Conservation (phyloP, 805 yeast species). For the Pichia cabralensis region DNA sequence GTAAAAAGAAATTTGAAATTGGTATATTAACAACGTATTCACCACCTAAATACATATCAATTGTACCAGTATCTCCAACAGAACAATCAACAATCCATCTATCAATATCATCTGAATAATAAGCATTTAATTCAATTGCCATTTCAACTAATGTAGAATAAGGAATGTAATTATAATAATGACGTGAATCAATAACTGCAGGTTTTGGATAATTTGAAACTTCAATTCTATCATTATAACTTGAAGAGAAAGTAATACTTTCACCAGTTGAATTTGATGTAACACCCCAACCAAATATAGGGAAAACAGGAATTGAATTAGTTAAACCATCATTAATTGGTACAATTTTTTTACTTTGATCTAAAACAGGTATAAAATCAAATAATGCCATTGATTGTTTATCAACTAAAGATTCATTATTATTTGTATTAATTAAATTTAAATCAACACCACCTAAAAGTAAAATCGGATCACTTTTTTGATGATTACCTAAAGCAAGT, state of each 20-base stretch:
- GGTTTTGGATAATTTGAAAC: constrained; percentile 34
- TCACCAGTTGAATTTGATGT: constrained; percentile 22
- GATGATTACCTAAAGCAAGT: constrained; percentile 26
- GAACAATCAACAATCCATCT: constrained; percentile 60
- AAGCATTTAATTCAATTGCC: constrained; percentile 64
- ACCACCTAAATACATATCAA: constrained; percentile 49
- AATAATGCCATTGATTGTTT: constrained; percentile 22
- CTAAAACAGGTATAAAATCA: constrained; percentile 36
- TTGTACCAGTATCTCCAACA: constrained; percentile 37
- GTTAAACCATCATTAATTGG: constrained; percentile 11
- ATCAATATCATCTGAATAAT: constrained; percentile 35
- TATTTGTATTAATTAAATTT: constrained; percentile 22
- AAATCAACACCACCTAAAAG: constrained; percentile 53
- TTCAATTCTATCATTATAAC: constrained; percentile 32
- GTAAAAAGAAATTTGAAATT: constrained; percentile 34
- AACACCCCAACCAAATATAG: constrained; percentile 36
- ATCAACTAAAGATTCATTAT: constrained; percentile 30
- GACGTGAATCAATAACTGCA: constrained; percentile 49
- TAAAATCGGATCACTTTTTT: constrained; percentile 26
- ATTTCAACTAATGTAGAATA: constrained; percentile 44
- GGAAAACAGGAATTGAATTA: constrained; percentile 31
- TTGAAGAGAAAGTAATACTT: constrained; percentile 20
- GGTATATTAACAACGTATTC: constrained; percentile 41
- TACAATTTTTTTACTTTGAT: constrained; percentile 10
- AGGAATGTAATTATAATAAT: constrained; percentile 42